Evolutionary conservation across 2,329 filamentous ascomycete species (phyloP).

Genomic region (Neurospora crassa): DNA sequence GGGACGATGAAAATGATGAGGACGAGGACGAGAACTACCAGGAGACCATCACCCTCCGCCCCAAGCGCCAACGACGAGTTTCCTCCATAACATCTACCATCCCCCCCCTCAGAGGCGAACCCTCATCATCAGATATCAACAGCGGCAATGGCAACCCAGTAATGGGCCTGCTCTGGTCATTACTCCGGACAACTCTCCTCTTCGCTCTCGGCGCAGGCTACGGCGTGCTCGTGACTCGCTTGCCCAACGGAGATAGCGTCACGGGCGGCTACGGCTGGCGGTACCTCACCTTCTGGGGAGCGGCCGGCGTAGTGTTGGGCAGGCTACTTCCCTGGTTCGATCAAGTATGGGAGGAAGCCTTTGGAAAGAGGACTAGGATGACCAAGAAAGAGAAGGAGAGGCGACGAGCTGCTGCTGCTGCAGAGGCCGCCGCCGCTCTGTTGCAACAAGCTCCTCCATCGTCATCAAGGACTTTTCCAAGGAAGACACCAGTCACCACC

Average conservation of each 20-base stretch:
- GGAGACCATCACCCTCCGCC: neutral
- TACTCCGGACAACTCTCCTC: slow-evolving; percentile 52
- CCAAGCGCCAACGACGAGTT: neutral
- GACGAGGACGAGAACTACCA: slow-evolving; percentile 1
- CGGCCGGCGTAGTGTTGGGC: slow-evolving; percentile 68
- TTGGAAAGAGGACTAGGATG: slow-evolving; percentile 21
- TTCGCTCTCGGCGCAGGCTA: slow-evolving; percentile 76
- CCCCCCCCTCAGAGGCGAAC: neutral
- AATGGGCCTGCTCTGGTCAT: slow-evolving; percentile 37
- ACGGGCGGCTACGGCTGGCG: slow-evolving; percentile 43
- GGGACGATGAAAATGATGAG: slow-evolving; percentile 3
- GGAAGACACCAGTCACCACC: neutral
- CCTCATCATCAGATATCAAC: slow-evolving; percentile 10
- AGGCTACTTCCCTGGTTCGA: slow-evolving; percentile 80
- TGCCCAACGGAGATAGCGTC: slow-evolving; percentile 54
- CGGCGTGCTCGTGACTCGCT: slow-evolving; percentile 67
- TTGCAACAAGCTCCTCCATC: neutral
- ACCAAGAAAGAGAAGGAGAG: neutral
- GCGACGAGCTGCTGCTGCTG: slow-evolving; percentile 10
- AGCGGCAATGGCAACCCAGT: slow-evolving; percentile 47
- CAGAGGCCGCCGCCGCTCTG: slow-evolving; percentile 14
- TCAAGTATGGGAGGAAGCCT: slow-evolving; percentile 54
- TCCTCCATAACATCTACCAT: neutral
- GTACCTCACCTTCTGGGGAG: slow-evolving; percentile 75
- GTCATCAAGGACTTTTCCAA: neutral